Percentiles rank a stretch among this genome's conserved stretches.
Evolutionary conservation across 2,329 filamentous ascomycete species (phyloP).

Genomic region (Paraphaeosphaeria minitans): DNA sequence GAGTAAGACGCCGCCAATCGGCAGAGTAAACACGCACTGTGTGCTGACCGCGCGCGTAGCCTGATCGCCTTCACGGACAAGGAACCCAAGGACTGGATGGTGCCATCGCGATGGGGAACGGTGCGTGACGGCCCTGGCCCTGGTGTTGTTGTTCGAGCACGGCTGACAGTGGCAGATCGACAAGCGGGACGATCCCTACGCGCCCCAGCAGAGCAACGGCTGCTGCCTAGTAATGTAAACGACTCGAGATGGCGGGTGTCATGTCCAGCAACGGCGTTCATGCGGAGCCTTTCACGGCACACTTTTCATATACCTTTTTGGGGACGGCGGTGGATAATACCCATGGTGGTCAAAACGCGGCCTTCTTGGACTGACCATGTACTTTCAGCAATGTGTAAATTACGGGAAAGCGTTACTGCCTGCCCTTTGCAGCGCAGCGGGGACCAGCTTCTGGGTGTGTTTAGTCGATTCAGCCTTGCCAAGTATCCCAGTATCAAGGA

Average conservation of each 20-base stretch:
- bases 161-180: slow-evolving; percentile 66
- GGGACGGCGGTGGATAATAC: slow-evolving; percentile 44
- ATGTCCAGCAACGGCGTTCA: slow-evolving; percentile 48
- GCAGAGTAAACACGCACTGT: not conserved
- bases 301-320: slow-evolving; percentile 41
- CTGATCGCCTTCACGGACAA: slow-evolving; percentile 98
- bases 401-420: slow-evolving; percentile 40
- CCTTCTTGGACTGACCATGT: slow-evolving; percentile 41
- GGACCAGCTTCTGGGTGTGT: slow-evolving; percentile 27
- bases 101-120: slow-evolving; percentile 92
- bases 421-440: slow-evolving; percentile 38
- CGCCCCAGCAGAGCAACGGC: slow-evolving; percentile 87
- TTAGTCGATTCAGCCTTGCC: slow-evolving; percentile 33
- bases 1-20: slow-evolving; percentile 48
- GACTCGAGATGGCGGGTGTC: slow-evolving; percentile 35
- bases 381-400: slow-evolving; percentile 49
- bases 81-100: slow-evolving; percentile 96
- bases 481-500: slow-evolving; percentile 35
- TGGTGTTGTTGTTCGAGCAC: not conserved
- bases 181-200: slow-evolving; percentile 97
- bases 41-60: slow-evolving; percentile 57
- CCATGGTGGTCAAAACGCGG: slow-evolving; percentile 40
- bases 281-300: slow-evolving; percentile 45
- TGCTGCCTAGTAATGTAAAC: slow-evolving; percentile 94
- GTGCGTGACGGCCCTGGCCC: slow-evolving; percentile 53